phyloP scores from a whole-genome alignment of 192 early-diverging fungal genomes.

The Piromyces finnis region DNA sequence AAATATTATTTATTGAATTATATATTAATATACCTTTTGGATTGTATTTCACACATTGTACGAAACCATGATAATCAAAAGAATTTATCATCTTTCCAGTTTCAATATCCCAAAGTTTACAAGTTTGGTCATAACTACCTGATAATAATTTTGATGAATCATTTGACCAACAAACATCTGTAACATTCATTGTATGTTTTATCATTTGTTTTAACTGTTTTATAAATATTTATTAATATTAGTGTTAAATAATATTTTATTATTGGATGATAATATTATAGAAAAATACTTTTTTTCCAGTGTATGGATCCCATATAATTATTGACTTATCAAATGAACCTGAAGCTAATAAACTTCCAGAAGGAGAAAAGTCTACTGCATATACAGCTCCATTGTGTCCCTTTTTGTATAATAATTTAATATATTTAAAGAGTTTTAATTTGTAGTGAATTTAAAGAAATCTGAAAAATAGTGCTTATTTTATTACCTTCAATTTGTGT shows the following conservation, averaged over 20 bases:
- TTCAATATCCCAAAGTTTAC: slow-evolving; percentile 63
- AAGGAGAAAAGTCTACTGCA: slow-evolving; percentile 67
- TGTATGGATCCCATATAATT: slow-evolving; percentile 65
- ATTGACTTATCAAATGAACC: slow-evolving; percentile 92
- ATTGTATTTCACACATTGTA: slow-evolving; percentile 65
- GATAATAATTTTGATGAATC: slow-evolving; percentile 49
- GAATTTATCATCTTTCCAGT: slow-evolving; percentile 35
- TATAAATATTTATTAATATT: slow-evolving; percentile 3
- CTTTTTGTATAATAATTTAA: slow-evolving; percentile 14
- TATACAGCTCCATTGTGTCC: slow-evolving; percentile 87
- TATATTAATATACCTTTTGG: slow-evolving; percentile 36
- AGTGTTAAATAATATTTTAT: too few species aligned
- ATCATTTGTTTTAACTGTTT: slow-evolving; percentile 19
- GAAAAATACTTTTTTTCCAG: slow-evolving; percentile 43
- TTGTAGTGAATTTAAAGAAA: too few species aligned
- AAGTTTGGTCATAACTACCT: slow-evolving; percentile 63
- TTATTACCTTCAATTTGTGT: slow-evolving; percentile 38
- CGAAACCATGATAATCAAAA: slow-evolving; percentile 61
- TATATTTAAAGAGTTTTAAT: too few species aligned
- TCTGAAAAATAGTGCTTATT: too few species aligned
- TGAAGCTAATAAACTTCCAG: slow-evolving; percentile 62
- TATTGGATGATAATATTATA: background rate
- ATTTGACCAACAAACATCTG: slow-evolving; percentile 56
- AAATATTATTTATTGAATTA: too few species aligned
- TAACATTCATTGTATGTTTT: slow-evolving; percentile 57